Percentiles rank a stretch among this genome's conserved stretches.
These are phyloP conservation scores for Apiotrichum brassicae DNA, from an alignment of 1,284 basidiomycete genomes.

Conservation along the genomic window DNA sequence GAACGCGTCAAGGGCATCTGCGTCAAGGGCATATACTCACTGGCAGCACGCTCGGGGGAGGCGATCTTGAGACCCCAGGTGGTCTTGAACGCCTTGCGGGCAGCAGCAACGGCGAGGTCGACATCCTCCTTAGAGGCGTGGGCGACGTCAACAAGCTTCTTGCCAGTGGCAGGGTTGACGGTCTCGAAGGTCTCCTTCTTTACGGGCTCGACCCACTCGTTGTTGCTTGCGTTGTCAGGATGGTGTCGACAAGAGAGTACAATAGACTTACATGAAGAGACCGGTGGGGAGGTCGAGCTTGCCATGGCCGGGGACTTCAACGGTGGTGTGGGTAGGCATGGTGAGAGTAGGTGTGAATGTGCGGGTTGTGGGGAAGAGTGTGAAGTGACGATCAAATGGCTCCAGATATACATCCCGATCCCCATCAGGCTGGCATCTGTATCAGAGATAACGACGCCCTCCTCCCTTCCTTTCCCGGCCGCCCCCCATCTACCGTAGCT, in stretches of 20 bases:
- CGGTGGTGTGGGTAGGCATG: constrained; percentile 13
- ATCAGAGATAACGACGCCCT: no score
- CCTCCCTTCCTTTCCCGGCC: no score
- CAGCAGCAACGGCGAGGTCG: constrained; percentile 73
- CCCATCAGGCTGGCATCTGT: no score
- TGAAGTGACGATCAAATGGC: not conserved
- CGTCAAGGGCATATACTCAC: constrained; percentile 22
- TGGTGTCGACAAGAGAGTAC: not conserved
- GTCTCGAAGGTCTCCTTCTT: constrained; percentile 27
- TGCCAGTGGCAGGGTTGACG: constrained; percentile 53
- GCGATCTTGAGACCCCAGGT: constrained; percentile 86
- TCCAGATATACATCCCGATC: not conserved
- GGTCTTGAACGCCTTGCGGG: constrained; percentile 71
- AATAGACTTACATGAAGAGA: constrained; percentile 62
- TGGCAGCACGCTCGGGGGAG: constrained; percentile 67
- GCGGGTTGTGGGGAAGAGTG: not conserved
- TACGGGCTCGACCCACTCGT: constrained; percentile 30
- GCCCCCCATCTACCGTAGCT: no score
- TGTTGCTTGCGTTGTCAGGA: constrained; percentile 24
- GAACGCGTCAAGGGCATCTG: no score
- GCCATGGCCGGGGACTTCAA: constrained; percentile 23
- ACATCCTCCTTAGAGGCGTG: constrained; percentile 56
- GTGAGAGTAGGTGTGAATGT: not conserved
- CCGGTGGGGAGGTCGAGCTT: constrained; percentile 65
- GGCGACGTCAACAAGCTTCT: constrained; percentile 40